phyloP scores from a whole-genome alignment of 225 moss, liverwort and hornwort genomes.

The Antitrichia curtipendula region DNA sequence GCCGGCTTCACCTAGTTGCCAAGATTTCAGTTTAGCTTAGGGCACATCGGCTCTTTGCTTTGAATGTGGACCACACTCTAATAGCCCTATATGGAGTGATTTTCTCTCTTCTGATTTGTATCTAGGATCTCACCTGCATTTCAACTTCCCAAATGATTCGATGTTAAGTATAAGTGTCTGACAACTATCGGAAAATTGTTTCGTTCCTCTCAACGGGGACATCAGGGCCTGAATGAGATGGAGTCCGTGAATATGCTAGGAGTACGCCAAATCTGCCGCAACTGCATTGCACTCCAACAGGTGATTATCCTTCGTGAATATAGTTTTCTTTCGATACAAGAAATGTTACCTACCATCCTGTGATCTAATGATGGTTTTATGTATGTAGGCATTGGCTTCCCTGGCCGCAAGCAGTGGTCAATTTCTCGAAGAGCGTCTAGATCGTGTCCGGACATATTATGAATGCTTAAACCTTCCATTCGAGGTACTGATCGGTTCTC shows the following conservation, averaged over 20 bases:
- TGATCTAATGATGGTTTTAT: neutral
- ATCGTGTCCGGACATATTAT: slow-evolving; percentile 88
- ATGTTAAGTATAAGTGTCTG: neutral
- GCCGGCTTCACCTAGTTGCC: neutral
- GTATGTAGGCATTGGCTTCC: slow-evolving; percentile 68
- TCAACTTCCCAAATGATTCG: neutral
- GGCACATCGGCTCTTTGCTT: neutral
- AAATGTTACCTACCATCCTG: neutral
- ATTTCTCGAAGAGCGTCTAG: slow-evolving; percentile 72
- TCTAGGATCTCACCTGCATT: neutral
- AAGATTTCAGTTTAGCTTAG: neutral
- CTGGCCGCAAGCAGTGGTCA: slow-evolving; percentile 74
- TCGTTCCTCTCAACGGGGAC: neutral
- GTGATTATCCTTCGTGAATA: slow-evolving; percentile 3
- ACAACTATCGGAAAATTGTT: neutral
- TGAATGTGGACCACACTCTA: neutral
- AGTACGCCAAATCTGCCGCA: slow-evolving; percentile 91
- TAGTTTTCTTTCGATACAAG: neutral
- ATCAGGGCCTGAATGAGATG: slow-evolving; percentile 79
- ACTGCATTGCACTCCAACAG: slow-evolving; percentile 94
- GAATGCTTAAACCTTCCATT: slow-evolving; percentile 97
- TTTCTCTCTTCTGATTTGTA: neutral
- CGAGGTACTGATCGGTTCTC: slow-evolving; percentile 49
- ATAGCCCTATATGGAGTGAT: neutral
- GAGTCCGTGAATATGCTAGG: slow-evolving; percentile 86